Percentiles rank a stretch among this genome's conserved stretches.
phyloP scores from a whole-genome alignment of 2,329 filamentous ascomycete genomes.

The Penicillium sp. region DNA sequence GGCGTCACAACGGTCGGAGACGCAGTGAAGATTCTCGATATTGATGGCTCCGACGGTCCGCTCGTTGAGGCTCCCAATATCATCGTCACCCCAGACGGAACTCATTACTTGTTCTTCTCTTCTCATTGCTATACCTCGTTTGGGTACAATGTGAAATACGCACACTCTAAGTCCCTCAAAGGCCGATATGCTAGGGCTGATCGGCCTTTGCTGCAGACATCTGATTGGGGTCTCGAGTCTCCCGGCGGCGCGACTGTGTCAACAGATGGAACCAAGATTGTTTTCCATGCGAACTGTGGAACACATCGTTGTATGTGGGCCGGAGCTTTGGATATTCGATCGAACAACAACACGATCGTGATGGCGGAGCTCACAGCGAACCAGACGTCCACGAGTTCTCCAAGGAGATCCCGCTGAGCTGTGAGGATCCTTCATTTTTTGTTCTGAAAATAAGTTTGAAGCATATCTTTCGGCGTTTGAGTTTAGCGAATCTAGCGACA shows the following conservation, averaged over 20 bases:
- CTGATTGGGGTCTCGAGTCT: constrained; percentile 26
- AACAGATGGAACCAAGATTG: constrained; percentile 27
- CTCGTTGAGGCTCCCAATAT: constrained; percentile 62
- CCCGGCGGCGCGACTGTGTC: constrained; percentile 31
- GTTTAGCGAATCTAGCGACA: background rate
- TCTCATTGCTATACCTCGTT: constrained; percentile 58
- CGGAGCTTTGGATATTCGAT: constrained; percentile 25
- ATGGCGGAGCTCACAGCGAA: constrained; percentile 6
- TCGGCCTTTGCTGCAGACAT: constrained; percentile 35
- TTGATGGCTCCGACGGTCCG: constrained; percentile 62
- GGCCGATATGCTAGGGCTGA: constrained; percentile 38
- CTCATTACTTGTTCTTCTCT: constrained; percentile 63
- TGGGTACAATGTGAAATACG: constrained; percentile 61
- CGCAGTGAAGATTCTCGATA: constrained; percentile 58
- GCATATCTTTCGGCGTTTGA: background rate
- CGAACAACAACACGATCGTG: constrained; percentile 15
- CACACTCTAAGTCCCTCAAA: constrained; percentile 44
- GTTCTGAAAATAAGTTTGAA: background rate
- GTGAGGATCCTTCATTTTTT: background rate
- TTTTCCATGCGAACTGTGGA: constrained; percentile 33
- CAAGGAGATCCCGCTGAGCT: background rate
- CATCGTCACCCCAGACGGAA: constrained; percentile 31
- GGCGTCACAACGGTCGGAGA: constrained; percentile 55
- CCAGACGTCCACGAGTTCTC: constrained; percentile 3
- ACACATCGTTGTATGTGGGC: constrained; percentile 29